phyloP scores from a whole-genome alignment of 2,329 filamentous ascomycete genomes.

The Verticillium longisporum region DNA sequence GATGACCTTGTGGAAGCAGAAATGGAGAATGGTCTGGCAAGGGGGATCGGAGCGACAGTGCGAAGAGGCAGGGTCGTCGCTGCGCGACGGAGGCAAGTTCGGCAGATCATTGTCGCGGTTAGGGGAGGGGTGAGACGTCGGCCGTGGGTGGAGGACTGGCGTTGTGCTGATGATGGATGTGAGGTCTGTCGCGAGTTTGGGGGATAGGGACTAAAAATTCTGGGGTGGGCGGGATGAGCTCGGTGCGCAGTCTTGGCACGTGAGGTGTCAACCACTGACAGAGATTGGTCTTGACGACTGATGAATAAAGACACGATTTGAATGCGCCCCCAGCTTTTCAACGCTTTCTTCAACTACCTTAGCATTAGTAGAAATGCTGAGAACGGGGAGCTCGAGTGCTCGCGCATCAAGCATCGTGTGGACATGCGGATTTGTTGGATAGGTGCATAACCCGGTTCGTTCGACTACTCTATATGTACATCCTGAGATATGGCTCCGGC shows the following conservation, averaged over 20 bases:
- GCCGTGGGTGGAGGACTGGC: not conserved
- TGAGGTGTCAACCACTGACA: not conserved
- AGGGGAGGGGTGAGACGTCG: not conserved
- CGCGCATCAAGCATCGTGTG: not conserved
- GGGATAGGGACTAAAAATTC: conserved; percentile 11
- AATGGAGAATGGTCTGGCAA: conserved; percentile 32
- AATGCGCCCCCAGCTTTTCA: too few relatives aligned
- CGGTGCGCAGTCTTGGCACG: not conserved
- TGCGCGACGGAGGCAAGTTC: conserved; percentile 41
- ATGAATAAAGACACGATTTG: too few relatives aligned
- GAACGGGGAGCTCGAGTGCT: not conserved
- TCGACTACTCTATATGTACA: not conserved
- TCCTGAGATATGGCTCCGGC: not conserved
- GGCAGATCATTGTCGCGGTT: conserved; percentile 28
- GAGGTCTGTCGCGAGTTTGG: conserved; percentile 1
- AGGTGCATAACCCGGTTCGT: not conserved
- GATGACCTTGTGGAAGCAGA: conserved; percentile 15
- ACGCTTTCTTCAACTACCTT: too few relatives aligned
- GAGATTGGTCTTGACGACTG: not conserved
- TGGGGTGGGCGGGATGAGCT: conserved; percentile 11
- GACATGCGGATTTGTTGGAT: not conserved
- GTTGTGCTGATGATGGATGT: not conserved
- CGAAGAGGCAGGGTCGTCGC: conserved; percentile 24
- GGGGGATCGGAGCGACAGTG: conserved; percentile 9
- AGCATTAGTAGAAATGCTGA: too few relatives aligned